Evolutionary conservation across 2,329 filamentous ascomycete species (phyloP).

Genomic region (Trichophyton benhamiae): DNA sequence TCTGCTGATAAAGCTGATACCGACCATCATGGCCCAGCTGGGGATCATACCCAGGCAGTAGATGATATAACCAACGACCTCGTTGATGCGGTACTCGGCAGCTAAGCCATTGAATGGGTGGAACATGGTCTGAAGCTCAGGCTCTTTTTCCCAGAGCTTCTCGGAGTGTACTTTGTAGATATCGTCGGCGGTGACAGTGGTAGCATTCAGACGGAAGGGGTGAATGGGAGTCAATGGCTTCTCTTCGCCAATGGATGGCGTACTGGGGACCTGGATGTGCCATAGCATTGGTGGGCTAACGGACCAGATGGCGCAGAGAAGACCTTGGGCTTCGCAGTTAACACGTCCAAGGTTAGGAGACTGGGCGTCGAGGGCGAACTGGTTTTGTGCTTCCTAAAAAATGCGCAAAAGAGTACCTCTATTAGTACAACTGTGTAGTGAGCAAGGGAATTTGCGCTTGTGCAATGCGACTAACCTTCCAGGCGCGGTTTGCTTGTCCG

Average conservation of each 20-base stretch:
- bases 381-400: constrained; percentile 38
- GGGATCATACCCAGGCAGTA: constrained; percentile 47
- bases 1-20: constrained; percentile 48
- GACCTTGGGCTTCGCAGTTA: constrained; percentile 46
- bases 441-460: background rate
- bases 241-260: constrained; percentile 39
- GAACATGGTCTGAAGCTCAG: constrained; percentile 45
- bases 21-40: constrained; percentile 53
- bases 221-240: constrained; percentile 42
- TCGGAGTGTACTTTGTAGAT: constrained; percentile 46
- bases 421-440: background rate
- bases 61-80: constrained; percentile 45
- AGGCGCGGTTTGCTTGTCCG: constrained; percentile 41
- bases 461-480: constrained; percentile 29
- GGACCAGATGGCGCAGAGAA: constrained; percentile 51
- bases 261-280: constrained; percentile 45
- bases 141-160: constrained; percentile 41
- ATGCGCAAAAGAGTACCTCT: background rate
- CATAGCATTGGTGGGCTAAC: constrained; percentile 44
- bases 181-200: constrained; percentile 43
- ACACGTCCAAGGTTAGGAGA: constrained; percentile 46
- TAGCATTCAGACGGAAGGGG: constrained; percentile 45
- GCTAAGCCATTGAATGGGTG: constrained; percentile 50
- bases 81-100: constrained; percentile 40
- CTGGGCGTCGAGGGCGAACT: constrained; percentile 42